Percentiles rank a stretch among this genome's conserved stretches.
Evolutionary conservation across 2,329 filamentous ascomycete species (phyloP).

Genomic region (Ophiostoma ulmi): DNA sequence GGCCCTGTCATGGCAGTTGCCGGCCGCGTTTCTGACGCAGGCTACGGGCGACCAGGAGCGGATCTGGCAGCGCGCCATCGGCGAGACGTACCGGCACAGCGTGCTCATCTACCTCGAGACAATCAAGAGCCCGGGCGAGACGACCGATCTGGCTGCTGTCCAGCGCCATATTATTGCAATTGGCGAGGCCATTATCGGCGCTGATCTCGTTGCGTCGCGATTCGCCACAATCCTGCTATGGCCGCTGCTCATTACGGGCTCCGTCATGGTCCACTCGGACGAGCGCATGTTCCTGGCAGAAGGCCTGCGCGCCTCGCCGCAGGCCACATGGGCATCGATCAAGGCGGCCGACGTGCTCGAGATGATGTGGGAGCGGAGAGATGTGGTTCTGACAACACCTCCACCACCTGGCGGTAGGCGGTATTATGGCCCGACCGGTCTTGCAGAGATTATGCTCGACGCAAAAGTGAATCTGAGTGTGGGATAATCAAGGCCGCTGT

Average conservation of each 20-base stretch:
- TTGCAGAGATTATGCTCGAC: slow-evolving; percentile 23
- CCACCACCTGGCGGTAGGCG: background rate
- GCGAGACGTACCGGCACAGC: slow-evolving; percentile 27
- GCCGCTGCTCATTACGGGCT: slow-evolving; percentile 27
- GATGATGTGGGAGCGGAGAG: slow-evolving; percentile 24
- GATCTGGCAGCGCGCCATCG: slow-evolving; percentile 25
- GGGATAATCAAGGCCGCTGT: background rate
- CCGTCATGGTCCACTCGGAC: slow-evolving; percentile 19
- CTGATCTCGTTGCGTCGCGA: slow-evolving; percentile 24
- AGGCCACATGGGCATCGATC: slow-evolving; percentile 25
- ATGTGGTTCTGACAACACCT: background rate
- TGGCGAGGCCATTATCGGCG: slow-evolving; percentile 24
- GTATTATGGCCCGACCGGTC: slow-evolving; percentile 24
- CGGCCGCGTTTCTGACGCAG: slow-evolving; percentile 17
- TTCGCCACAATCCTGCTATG: slow-evolving; percentile 27
- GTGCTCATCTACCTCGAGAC: slow-evolving; percentile 27
- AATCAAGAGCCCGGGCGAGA: slow-evolving; percentile 10
- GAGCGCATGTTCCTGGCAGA: slow-evolving; percentile 24
- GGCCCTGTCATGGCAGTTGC: slow-evolving; percentile 25
- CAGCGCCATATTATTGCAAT: slow-evolving; percentile 24
- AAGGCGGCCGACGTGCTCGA: slow-evolving; percentile 25
- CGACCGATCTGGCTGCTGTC: slow-evolving; percentile 13
- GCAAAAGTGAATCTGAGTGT: slow-evolving; percentile 19
- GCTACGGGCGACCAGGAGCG: slow-evolving; percentile 24
- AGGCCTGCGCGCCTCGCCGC: slow-evolving; percentile 23